phyloP scores from a whole-genome alignment of 495 filamentous ascomycete genomes.

The Xylaria bambusicola region DNA sequence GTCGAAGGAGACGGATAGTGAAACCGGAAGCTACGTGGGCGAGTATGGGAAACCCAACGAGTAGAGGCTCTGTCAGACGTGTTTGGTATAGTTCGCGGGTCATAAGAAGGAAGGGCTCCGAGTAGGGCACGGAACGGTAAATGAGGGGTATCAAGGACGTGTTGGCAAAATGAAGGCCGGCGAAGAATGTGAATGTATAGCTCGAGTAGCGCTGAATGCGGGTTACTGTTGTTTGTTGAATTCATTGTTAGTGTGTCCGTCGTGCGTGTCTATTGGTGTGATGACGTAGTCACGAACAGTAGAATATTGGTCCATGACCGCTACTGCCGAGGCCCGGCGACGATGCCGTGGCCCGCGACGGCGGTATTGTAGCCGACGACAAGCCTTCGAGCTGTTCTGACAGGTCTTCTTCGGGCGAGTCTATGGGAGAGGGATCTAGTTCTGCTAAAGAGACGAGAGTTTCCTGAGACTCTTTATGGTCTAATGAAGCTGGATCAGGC shows the following conservation, averaged over 20 bases:
- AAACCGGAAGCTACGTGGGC: conserved; percentile 68
- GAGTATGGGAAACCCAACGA: conserved; percentile 60
- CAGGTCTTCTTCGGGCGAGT: conserved; percentile 63
- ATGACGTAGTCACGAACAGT: conserved; percentile 49
- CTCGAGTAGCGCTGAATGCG: conserved; percentile 84
- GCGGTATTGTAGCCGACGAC: conserved; percentile 29
- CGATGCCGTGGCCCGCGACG: conserved; percentile 24
- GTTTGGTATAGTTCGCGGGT: conserved; percentile 82
- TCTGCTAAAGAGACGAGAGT: conserved; percentile 69
- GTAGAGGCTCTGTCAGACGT: conserved; percentile 61
- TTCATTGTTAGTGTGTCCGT: not conserved
- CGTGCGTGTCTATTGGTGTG: not conserved
- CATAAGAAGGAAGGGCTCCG: conserved; percentile 66
- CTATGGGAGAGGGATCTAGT: conserved; percentile 80
- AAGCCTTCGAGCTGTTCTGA: conserved; percentile 37
- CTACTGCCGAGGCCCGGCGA: conserved; percentile 59
- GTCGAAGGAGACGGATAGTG: conserved; percentile 71
- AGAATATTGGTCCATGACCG: conserved; percentile 58
- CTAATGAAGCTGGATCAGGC: conserved; percentile 25
- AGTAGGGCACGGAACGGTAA: conserved; percentile 53
- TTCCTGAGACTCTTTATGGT: conserved; percentile 46
- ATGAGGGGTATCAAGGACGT: conserved; percentile 73
- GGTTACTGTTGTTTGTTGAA: conserved; percentile 54
- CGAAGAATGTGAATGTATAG: conserved; percentile 81
- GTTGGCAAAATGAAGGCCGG: conserved; percentile 74